phyloP scores from a whole-genome alignment of 176 grass and related monocot species.

The Musa itinerans region DNA sequence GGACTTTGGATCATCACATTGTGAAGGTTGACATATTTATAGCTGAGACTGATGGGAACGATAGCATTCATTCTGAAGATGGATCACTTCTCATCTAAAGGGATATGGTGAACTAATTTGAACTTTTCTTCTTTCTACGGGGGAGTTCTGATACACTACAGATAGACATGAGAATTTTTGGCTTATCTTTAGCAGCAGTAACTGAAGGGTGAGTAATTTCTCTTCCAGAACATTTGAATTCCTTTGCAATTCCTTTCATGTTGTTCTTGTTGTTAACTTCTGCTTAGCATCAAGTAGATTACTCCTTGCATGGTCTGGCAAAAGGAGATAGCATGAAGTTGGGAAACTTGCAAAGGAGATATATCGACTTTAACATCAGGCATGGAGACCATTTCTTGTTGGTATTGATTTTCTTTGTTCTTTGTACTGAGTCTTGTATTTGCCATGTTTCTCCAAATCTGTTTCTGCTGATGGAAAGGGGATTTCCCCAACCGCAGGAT shows the following conservation, averaged over 20 bases:
- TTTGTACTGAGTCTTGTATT: background rate
- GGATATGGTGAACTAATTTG: background rate
- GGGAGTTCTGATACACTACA: background rate
- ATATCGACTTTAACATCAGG: constrained; percentile 26
- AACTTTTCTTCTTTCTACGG: background rate
- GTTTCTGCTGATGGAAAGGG: constrained; percentile 13
- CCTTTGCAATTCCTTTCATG: no score
- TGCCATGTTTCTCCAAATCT: background rate
- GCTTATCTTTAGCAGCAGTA: background rate
- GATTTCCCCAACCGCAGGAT: constrained; percentile 21
- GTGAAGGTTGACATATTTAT: background rate
- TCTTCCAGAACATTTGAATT: background rate
- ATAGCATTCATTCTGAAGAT: background rate
- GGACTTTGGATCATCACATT: constrained; percentile 14
- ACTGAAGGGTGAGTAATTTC: background rate
- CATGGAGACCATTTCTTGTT: background rate
- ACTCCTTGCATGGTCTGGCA: background rate
- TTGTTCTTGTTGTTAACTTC: no score
- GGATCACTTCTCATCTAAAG: background rate
- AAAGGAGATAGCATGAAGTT: constrained; percentile 16
- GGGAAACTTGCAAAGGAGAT: constrained; percentile 19
- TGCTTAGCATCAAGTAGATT: background rate
- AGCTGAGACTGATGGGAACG: background rate
- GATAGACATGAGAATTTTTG: background rate
- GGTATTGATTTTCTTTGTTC: background rate